Evolutionary conservation across 371 early-diverging fungal genomes (phyloP).

Genomic region (Actinomortierella wolfii): DNA sequence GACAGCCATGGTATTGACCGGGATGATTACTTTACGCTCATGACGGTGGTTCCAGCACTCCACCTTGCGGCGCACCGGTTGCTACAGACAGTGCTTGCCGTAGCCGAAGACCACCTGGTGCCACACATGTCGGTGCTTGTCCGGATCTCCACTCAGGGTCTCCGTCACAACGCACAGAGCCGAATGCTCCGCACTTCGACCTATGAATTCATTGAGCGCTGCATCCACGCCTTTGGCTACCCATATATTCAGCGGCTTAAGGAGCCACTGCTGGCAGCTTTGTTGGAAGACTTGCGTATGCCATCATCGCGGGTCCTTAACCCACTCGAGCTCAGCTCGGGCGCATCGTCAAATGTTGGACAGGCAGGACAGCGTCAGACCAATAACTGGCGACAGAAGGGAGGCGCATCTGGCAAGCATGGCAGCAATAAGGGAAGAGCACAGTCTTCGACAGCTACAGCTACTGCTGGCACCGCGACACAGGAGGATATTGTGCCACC

Average conservation of each 20-base stretch:
- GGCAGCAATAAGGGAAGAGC: too few relatives aligned
- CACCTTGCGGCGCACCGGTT: slow-evolving; percentile 26
- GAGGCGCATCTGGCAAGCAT: slow-evolving; percentile 43
- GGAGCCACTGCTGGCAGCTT: slow-evolving; percentile 28
- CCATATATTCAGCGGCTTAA: slow-evolving; percentile 41
- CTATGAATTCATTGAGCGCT: slow-evolving; percentile 30
- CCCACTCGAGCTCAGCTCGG: slow-evolving; percentile 34
- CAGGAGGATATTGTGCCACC: slow-evolving; percentile 35
- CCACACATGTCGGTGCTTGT: slow-evolving; percentile 38
- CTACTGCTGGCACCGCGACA: not conserved
- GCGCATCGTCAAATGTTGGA: slow-evolving; percentile 9
- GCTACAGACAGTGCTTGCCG: slow-evolving; percentile 28
- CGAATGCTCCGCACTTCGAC: slow-evolving; percentile 24
- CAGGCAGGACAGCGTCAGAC: slow-evolving; percentile 36
- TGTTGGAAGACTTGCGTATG: slow-evolving; percentile 40
- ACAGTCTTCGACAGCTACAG: too few relatives aligned
- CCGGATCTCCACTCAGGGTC: slow-evolving; percentile 27
- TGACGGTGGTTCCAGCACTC: slow-evolving; percentile 23
- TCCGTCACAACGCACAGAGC: slow-evolving; percentile 17
- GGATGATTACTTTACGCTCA: slow-evolving; percentile 36
- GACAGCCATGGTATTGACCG: slow-evolving; percentile 38
- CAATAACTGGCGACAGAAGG: slow-evolving; percentile 30
- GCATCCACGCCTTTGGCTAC: slow-evolving; percentile 41
- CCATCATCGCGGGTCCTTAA: slow-evolving; percentile 31
- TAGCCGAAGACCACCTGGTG: slow-evolving; percentile 35